Conservation (phyloP, 2,329 filamentous ascomycete species). For the Diplodia scrobiculata region DNA sequence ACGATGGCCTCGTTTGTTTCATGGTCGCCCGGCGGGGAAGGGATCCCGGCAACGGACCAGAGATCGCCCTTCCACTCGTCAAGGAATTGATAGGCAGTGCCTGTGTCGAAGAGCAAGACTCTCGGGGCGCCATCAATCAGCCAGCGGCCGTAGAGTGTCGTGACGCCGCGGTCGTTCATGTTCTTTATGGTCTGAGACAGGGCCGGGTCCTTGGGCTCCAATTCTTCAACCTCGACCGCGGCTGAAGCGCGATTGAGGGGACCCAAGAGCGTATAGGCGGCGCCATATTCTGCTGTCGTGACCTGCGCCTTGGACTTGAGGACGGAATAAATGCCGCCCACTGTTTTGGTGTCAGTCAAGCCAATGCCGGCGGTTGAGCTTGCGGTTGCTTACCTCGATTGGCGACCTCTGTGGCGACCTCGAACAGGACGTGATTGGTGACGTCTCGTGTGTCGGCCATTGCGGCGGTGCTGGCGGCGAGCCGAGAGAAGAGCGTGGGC, state of each 20-base stretch:
- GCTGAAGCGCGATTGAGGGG: slow-evolving; percentile 93
- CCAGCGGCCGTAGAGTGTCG: slow-evolving; percentile 92
- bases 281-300: slow-evolving; percentile 97
- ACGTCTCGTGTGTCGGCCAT: slow-evolving; percentile 62
- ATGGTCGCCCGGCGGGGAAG: slow-evolving; percentile 85
- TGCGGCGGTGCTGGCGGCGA: background rate
- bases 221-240: slow-evolving; percentile 94
- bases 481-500: background rate
- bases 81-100: slow-evolving; percentile 85
- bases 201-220: slow-evolving; percentile 79
- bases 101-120: slow-evolving; percentile 91
- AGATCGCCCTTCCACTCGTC: slow-evolving; percentile 97
- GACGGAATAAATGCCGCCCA: slow-evolving; percentile 98
- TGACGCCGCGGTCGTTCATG: slow-evolving; percentile 89
- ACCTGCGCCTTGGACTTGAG: slow-evolving; percentile 98
- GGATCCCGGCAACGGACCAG: slow-evolving; percentile 90
- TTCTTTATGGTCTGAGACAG: slow-evolving; percentile 81
- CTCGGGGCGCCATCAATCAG: slow-evolving; percentile 94
- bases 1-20: slow-evolving; percentile 98
- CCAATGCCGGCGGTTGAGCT: slow-evolving; percentile 32
- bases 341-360: slow-evolving; percentile 50
- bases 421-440: slow-evolving; percentile 93
- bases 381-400: slow-evolving; percentile 71
- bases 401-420: slow-evolving; percentile 94
- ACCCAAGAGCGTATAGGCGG: slow-evolving; percentile 91